Percentiles rank a stretch among this genome's conserved stretches.
Conservation (phyloP, 331 rosid genomes). For the Dryas integrifolia region DNA sequence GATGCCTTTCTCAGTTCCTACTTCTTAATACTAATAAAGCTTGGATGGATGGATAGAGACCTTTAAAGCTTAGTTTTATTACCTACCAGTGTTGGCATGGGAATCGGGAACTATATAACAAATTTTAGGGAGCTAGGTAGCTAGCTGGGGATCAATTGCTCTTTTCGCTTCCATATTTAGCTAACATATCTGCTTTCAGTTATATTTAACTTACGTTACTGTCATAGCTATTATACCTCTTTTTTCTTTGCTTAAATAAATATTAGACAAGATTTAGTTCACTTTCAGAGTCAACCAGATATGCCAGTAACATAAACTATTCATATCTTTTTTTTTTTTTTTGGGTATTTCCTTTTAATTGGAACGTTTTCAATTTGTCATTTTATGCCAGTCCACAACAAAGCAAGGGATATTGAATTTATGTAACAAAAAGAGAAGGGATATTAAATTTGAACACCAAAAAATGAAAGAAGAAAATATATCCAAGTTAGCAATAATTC, state of each 20-base stretch:
- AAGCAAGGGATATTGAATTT: not conserved
- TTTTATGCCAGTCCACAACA: no score
- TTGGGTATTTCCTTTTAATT: not conserved
- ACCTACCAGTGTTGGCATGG: not conserved
- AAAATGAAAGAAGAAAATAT: not conserved
- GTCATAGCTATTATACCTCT: not conserved
- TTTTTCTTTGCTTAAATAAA: no score
- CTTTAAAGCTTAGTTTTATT: not conserved
- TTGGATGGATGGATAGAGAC: not conserved
- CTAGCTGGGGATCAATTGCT: not conserved
- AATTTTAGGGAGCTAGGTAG: not conserved
- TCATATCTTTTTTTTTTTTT: not conserved
- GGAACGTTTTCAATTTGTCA: no score
- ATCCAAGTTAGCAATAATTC: not conserved
- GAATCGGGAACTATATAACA: not conserved
- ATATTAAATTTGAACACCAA: not conserved
- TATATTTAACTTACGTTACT: not conserved
- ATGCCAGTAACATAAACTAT: no score
- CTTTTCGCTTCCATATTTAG: slow-evolving; percentile 18
- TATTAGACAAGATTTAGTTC: no score
- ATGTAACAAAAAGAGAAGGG: no score
- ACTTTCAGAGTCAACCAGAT: no score
- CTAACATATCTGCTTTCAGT: not conserved
- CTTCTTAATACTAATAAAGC: slow-evolving; percentile 11
- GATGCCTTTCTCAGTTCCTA: slow-evolving; percentile 34